phyloP scores from a whole-genome alignment of 1,284 basidiomycete genomes.

The Ganoderma boninense region DNA sequence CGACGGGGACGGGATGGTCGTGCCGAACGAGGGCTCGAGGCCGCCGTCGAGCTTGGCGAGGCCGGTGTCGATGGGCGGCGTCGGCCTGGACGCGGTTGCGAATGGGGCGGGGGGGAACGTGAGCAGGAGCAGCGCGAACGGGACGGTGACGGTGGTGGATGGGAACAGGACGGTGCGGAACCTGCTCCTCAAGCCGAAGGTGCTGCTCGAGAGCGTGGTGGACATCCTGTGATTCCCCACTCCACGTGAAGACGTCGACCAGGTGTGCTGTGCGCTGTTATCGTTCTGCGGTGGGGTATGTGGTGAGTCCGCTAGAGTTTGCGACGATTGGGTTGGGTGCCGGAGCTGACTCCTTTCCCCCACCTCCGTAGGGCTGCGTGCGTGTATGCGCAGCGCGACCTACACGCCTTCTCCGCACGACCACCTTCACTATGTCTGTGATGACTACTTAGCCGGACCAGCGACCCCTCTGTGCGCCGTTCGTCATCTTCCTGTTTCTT shows the following conservation, averaged over 20 bases:
- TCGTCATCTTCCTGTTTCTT: background rate
- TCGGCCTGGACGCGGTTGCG: constrained; percentile 12
- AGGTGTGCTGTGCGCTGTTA: background rate
- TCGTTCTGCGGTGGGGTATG: too few relatives aligned
- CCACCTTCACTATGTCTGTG: background rate
- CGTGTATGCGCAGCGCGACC: background rate
- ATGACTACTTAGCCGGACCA: background rate
- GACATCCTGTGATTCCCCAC: constrained; percentile 39
- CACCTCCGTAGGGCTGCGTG: constrained; percentile 2
- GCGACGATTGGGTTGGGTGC: background rate
- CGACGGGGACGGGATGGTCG: constrained; percentile 30
- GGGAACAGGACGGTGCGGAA: constrained; percentile 36
- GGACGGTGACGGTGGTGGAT: constrained; percentile 16
- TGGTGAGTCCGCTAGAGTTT: constrained; percentile 4
- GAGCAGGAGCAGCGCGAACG: constrained; percentile 21
- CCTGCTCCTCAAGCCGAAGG: constrained; percentile 47
- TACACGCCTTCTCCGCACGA: background rate
- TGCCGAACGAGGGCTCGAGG: constrained; percentile 4
- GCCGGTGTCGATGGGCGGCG: constrained; percentile 26
- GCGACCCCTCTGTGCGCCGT: background rate
- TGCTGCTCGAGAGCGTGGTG: constrained; percentile 45
- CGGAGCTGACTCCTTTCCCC: background rate
- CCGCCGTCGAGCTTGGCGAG: constrained; percentile 17
- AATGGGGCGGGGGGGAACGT: constrained; percentile 12
- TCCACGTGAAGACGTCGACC: background rate